Base-by-base conservation (phyloP, 2,329 filamentous ascomycete species). In the Neurospora sp. region DNA sequence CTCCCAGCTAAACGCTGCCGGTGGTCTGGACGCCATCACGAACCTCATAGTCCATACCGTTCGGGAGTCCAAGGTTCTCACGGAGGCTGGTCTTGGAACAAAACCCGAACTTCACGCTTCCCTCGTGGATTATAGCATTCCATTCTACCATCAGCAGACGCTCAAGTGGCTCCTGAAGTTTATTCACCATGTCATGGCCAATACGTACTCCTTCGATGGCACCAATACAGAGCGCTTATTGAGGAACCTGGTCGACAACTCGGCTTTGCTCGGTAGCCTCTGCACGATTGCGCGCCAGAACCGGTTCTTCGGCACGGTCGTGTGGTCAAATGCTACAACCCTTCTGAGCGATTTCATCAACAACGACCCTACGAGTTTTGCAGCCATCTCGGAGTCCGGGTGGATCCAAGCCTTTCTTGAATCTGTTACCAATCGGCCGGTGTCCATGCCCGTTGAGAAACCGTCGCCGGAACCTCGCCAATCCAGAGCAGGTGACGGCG, bases 321-420 rank as follows among this genome's bases (percentile, higher is more conserved):
- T 98, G 5, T 99, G 96, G 96, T 97, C 93, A 67, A 94, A 94
- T 78, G 91, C 93, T 7, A 93, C 97, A 72, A 94, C 91, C 69
- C 95, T 97, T 70, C 84, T 99, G 68, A 96, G 93, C 77, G 95
- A 93, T 75, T 99, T 99, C 80, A 97, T 99, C 76, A 96, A 99
- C 81, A 97, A 98, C 77, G 96, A 99, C 77, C 96, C 96, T 0
- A 99, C 96, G 0, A 99, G 96, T 79, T 99, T 97, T 78, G 91
- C 93, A 38, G 93, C 97, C 33, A 96, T 99, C 73, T 93, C 93
- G 15, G 96, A 99, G 81, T 95, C 96, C 68, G 93, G 93, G 28
- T 86, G 99, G 75, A 94, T 96, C 76, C 91, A 91, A 78, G 92
- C 90, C 68, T 91, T 97, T 71, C 84, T 99, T 15, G 90, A 95